phyloP scores from a whole-genome alignment of 1,284 basidiomycete genomes.

The Ustilago loliicola region DNA sequence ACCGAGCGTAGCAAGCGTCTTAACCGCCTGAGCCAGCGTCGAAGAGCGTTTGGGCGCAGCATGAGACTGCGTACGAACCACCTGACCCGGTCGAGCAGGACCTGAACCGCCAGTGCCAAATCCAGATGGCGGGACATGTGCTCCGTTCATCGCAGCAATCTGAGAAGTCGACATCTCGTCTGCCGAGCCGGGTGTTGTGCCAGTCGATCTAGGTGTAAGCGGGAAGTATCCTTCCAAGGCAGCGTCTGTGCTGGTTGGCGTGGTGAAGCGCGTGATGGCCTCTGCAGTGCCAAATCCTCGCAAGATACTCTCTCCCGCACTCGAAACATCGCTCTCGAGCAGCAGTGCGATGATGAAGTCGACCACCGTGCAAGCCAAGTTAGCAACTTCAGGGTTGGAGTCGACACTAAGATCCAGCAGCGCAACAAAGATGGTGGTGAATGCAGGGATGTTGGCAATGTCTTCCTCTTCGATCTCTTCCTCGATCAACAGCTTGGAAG shows the following conservation, averaged over 20 bases:
- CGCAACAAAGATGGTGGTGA: slow-evolving; percentile 91
- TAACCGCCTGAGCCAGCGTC: slow-evolving; percentile 62
- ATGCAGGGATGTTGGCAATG: slow-evolving; percentile 82
- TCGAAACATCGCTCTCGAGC: slow-evolving; percentile 85
- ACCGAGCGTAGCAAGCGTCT: slow-evolving; percentile 61
- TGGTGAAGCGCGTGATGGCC: slow-evolving; percentile 48
- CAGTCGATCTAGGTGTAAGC: slow-evolving; percentile 67
- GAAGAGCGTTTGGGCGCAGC: slow-evolving; percentile 71
- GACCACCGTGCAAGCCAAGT: slow-evolving; percentile 88
- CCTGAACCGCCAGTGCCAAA: slow-evolving; percentile 50
- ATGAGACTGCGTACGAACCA: slow-evolving; percentile 68
- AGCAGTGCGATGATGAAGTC: slow-evolving; percentile 93
- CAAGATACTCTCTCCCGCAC: slow-evolving; percentile 43
- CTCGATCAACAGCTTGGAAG: slow-evolving; percentile 78
- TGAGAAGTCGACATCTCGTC: slow-evolving; percentile 48
- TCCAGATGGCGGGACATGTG: slow-evolving; percentile 40
- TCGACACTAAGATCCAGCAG: slow-evolving; percentile 92
- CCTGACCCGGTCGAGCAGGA: slow-evolving; percentile 30
- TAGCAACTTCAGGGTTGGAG: slow-evolving; percentile 90
- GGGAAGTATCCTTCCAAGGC: slow-evolving; percentile 72
- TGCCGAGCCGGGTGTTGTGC: slow-evolving; percentile 70
- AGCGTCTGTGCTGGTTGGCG: slow-evolving; percentile 65
- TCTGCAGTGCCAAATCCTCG: slow-evolving; percentile 40
- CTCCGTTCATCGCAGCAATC: slow-evolving; percentile 45
- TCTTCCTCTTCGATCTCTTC: slow-evolving; percentile 81